A percentile compares a stretch with the other conserved stretches of the same genome.
phyloP scores from a whole-genome alignment of 1,139 yeast species.

The Pneumocystis wakefieldiae region DNA sequence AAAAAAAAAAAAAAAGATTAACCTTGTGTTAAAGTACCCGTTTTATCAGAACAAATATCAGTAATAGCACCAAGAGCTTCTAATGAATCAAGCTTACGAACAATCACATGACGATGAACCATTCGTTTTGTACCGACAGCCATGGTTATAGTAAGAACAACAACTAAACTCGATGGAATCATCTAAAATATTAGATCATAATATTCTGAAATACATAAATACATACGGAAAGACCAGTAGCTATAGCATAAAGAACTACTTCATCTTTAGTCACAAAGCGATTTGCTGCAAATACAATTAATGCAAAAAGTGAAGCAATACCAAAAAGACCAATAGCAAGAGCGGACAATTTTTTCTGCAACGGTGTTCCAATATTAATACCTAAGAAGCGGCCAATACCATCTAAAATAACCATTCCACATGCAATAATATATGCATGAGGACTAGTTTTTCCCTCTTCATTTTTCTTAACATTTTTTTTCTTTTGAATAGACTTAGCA shows the following conservation, averaged over 20 bases:
- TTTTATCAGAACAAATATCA: slow-evolving; percentile 89
- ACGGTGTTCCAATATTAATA: slow-evolving; percentile 48
- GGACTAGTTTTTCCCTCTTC: slow-evolving; percentile 6
- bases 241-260: slow-evolving; percentile 71
- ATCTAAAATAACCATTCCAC: slow-evolving; percentile 8
- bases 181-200: slow-evolving; percentile 22
- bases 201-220: background rate
- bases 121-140: slow-evolving; percentile 73
- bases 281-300: slow-evolving; percentile 69
- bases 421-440: slow-evolving; percentile 10
- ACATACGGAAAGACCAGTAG: slow-evolving; percentile 36
- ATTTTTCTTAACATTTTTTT: slow-evolving; percentile 4
- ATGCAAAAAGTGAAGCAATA: slow-evolving; percentile 62
- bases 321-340: slow-evolving; percentile 54
- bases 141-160: slow-evolving; percentile 72
- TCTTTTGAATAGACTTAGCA: slow-evolving; percentile 35
- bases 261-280: slow-evolving; percentile 48
- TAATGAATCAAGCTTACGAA: slow-evolving; percentile 71
- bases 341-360: slow-evolving; percentile 51
- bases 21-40: slow-evolving; percentile 87
- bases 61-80: slow-evolving; percentile 99
- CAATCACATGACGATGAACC: slow-evolving; percentile 58
- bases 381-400: slow-evolving; percentile 13
- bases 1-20: background rate
- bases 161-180: slow-evolving; percentile 73